Evolutionary conservation across 2,329 filamentous ascomycete genomes (phyloP).

Genomic region (Talaromyces sp.): DNA sequence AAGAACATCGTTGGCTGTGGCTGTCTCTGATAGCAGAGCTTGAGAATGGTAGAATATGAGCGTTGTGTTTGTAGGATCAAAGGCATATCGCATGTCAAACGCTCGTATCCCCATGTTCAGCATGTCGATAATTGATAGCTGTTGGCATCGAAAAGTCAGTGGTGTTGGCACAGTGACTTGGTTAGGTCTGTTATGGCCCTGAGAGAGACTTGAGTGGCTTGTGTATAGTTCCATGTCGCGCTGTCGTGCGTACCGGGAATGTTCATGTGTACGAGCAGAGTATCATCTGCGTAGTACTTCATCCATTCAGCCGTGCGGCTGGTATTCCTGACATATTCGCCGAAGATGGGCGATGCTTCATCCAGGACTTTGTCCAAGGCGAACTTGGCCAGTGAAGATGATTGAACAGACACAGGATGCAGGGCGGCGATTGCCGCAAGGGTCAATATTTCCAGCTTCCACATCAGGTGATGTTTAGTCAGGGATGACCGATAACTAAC

Average conservation of each 20-base stretch:
- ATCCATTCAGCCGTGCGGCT: slow-evolving; percentile 42
- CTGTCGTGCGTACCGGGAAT: slow-evolving; percentile 50
- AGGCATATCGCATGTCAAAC: slow-evolving; percentile 49
- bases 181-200: slow-evolving; percentile 37
- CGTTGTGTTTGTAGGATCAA: slow-evolving; percentile 42
- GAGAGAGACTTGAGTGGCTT: slow-evolving; percentile 39
- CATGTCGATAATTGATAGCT: slow-evolving; percentile 33
- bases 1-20: slow-evolving; percentile 43
- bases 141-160: slow-evolving; percentile 42
- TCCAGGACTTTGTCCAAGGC: slow-evolving; percentile 41
- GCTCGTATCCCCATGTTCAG: slow-evolving; percentile 46
- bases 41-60: slow-evolving; percentile 48
- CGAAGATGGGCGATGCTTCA: slow-evolving; percentile 43
- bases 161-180: slow-evolving; percentile 26
- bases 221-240: slow-evolving; percentile 49
- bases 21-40: slow-evolving; percentile 42
- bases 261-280: slow-evolving; percentile 43
- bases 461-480: not conserved
- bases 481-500: too few species aligned
- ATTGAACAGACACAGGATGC: not conserved
- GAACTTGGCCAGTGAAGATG: slow-evolving; percentile 21
- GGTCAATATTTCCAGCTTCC: not conserved
- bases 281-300: slow-evolving; percentile 40
- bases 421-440: not conserved
- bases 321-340: slow-evolving; percentile 25